Conservation (phyloP, 345 rosid species). For the Eucalyptus cloeziana region DNA sequence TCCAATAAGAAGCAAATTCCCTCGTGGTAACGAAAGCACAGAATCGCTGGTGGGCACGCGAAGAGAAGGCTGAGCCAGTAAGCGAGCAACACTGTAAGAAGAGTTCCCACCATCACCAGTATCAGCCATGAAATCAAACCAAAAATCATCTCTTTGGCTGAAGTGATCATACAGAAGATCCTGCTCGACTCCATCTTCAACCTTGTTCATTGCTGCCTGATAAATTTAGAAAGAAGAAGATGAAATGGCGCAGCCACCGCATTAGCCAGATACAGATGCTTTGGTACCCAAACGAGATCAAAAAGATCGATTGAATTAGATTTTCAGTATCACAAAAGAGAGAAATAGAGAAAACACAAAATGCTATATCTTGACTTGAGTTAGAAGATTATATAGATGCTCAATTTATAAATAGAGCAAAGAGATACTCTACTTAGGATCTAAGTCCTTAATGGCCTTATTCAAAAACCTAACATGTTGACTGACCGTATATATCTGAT, state of each 20-base stretch:
- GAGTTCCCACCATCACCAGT: constrained; percentile 99
- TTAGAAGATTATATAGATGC: neutral
- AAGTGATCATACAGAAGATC: constrained; percentile 81
- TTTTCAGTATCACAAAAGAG: neutral
- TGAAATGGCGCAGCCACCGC: neutral
- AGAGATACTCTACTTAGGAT: neutral
- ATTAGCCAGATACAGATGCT: neutral
- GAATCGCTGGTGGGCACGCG: constrained; percentile 24
- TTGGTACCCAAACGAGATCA: neutral
- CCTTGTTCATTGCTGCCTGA: constrained; percentile 87
- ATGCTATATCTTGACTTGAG: neutral
- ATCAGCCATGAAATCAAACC: constrained; percentile 99
- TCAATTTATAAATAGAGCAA: neutral
- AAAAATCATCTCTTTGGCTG: constrained; percentile 56
- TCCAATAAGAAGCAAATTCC: constrained; percentile 72
- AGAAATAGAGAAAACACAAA: neutral
- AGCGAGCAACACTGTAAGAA: constrained; percentile 73
- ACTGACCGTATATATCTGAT: neutral
- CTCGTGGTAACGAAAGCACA: constrained; percentile 45
- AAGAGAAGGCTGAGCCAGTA: constrained; percentile 83
- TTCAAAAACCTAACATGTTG: neutral
- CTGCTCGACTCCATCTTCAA: constrained; percentile 30
- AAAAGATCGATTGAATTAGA: neutral
- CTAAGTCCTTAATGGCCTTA: neutral
- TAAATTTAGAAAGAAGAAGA: neutral